These are phyloP conservation scores for Naganishia antarctica DNA, from an alignment of 768 basidiomycete species.

Conservation along the genomic window DNA sequence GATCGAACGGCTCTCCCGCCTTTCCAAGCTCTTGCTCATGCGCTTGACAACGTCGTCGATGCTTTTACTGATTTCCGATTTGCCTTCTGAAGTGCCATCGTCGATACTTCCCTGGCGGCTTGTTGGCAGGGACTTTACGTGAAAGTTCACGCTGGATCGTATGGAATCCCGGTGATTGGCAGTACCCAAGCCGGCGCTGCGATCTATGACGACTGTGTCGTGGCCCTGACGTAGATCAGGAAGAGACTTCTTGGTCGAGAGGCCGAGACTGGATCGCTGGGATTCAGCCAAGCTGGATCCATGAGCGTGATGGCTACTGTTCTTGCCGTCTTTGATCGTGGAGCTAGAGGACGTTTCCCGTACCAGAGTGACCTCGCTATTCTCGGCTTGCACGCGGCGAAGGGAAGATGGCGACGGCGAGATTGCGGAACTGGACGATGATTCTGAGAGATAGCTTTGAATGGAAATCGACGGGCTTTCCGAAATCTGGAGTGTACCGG, in stretches of 20 bases:
- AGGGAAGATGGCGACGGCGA: neutral
- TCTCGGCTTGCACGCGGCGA: neutral
- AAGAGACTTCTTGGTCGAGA: conserved; percentile 68
- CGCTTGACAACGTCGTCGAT: conserved; percentile 19
- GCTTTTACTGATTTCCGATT: conserved; percentile 4
- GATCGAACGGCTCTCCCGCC: conserved; percentile 14
- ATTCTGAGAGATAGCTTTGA: conserved; percentile 1
- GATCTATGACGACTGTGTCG: conserved; percentile 49
- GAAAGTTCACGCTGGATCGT: conserved; percentile 18
- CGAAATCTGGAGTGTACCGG: neutral
- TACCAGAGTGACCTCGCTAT: conserved; percentile 51
- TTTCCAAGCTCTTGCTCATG: conserved; percentile 20
- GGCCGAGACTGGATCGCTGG: conserved; percentile 37
- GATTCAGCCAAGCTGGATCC: conserved; percentile 44
- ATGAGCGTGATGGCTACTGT: conserved; percentile 33
- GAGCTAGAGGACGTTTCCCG: conserved; percentile 56
- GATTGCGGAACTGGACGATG: neutral
- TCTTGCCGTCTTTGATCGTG: conserved; percentile 32
- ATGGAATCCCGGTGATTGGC: conserved; percentile 1
- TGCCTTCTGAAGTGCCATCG: neutral
- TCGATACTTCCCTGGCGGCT: conserved; percentile 17
- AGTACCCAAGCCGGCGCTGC: conserved; percentile 8
- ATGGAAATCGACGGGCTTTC: conserved; percentile 4
- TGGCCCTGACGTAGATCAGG: conserved; percentile 67
- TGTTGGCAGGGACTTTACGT: conserved; percentile 12